Evolutionary conservation across 371 early-diverging fungal species (phyloP), one percentile per base, ranked within the genome.

Genomic region (Batkoa obscura): DNA sequence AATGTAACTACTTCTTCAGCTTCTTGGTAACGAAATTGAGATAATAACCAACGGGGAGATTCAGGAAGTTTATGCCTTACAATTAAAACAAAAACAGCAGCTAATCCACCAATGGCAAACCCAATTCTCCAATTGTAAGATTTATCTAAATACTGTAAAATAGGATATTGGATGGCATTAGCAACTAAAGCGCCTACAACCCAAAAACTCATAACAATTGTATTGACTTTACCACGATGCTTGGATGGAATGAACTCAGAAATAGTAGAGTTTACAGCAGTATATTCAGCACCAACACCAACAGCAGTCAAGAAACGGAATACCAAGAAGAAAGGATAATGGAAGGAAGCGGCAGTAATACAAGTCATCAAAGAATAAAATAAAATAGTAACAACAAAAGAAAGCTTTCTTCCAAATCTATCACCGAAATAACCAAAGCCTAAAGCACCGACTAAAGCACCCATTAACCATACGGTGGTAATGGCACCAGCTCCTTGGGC

Each of bases 251-350:
- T 59, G 43, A 59, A 59, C 43, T 59, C 59, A 31, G 56, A n/a
- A 35, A 47, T 47, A 33, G 55, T 54, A 15, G 56, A 45, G 23
- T 56, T 56, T 31, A 56, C 59, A 10, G 59, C 59, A 13, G 51
- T 50, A 54, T 59, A 59, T 31, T 59, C 59, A 23, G 59, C 59
- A 37, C 54, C 59, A 10, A 59, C 59, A 32, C 59, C 59, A 31
- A 59, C 39, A 37, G 59, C 59, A 3, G 59, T 59, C 33, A 59
- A 45, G 43, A 50, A 50, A 2, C 59, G 59, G 41, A 59, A 59
- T 42, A 54, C 54, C 15, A 59, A 39, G 51, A 59, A 59, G 10
- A 59, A 30, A 10, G 34, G 31, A 35, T 43, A 59, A 36, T 59
- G 30, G 4, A 39, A 37, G 36, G 59, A 59, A 17, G n/a, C 35